A percentile compares a stretch with the other conserved stretches of the same genome.
These are phyloP conservation scores for Leucocoprinus sp. DNA, from an alignment of 768 basidiomycete genomes.

Conservation along the genomic window DNA sequence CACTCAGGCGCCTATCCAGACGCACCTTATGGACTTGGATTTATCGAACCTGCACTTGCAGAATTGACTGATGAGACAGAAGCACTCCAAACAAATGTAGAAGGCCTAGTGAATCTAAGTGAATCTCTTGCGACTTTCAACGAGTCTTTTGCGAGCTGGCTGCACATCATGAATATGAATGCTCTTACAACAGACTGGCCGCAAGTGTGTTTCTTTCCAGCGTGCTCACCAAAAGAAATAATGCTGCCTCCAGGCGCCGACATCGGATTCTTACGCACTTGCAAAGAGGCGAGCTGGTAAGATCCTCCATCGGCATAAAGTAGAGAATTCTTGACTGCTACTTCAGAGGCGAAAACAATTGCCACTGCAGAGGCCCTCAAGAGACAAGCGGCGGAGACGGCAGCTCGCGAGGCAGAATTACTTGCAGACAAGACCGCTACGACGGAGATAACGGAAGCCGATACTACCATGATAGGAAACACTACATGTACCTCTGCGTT, in stretches of 20 bases:
- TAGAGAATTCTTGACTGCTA: background rate
- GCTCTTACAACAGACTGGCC: slow-evolving; percentile 91
- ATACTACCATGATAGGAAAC: slow-evolving; percentile 33
- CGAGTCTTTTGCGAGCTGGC: slow-evolving; percentile 86
- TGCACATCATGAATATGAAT: slow-evolving; percentile 93
- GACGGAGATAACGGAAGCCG: slow-evolving; percentile 31
- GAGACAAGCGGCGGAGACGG: slow-evolving; percentile 27
- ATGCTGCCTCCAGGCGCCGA: slow-evolving; percentile 44
- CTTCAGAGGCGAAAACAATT: slow-evolving; percentile 50
- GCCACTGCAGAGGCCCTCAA: slow-evolving; percentile 47
- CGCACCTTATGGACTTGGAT: slow-evolving; percentile 78
- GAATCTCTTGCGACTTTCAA: slow-evolving; percentile 80
- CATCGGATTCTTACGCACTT: slow-evolving; percentile 47
- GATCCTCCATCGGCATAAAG: slow-evolving; percentile 1
- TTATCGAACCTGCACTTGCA: slow-evolving; percentile 74
- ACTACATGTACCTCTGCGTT: slow-evolving; percentile 28
- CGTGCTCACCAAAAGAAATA: background rate
- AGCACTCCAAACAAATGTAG: slow-evolving; percentile 65
- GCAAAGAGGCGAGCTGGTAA: slow-evolving; percentile 56
- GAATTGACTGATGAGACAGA: slow-evolving; percentile 90
- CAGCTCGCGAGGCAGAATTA: slow-evolving; percentile 13
- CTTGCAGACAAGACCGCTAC: slow-evolving; percentile 30
- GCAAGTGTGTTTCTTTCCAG: slow-evolving; percentile 41
- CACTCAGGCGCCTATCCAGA: slow-evolving; percentile 65
- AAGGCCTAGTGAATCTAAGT: slow-evolving; percentile 62